Conservation (phyloP, 2,329 filamentous ascomycete species). For the Alternaria novae-zelandiae region DNA sequence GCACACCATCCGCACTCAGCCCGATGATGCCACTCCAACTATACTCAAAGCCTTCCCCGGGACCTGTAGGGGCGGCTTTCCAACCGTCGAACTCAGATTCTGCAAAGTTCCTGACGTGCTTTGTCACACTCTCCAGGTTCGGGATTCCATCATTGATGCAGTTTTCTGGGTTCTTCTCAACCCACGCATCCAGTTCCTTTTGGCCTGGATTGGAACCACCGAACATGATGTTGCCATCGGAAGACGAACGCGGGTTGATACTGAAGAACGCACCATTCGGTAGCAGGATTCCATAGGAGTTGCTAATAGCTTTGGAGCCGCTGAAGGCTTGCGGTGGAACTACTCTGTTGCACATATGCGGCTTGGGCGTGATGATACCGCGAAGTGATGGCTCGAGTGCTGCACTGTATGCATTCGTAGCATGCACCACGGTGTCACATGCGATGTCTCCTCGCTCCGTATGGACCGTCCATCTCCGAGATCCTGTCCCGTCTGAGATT, state of each 20-base stretch:
- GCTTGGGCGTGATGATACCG: conserved; percentile 35
- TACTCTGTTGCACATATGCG: conserved; percentile 37
- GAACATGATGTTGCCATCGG: conserved; percentile 43
- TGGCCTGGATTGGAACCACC: conserved; percentile 44
- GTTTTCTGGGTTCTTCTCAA: conserved; percentile 35
- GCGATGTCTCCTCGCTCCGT: conserved; percentile 27
- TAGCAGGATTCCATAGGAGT: conserved; percentile 43
- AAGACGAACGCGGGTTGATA: conserved; percentile 41
- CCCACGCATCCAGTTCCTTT: conserved; percentile 36
- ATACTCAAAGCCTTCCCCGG: conserved; percentile 39
- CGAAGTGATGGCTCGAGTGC: conserved; percentile 28
- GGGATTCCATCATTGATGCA: conserved; percentile 40
- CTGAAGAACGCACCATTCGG: conserved; percentile 37
- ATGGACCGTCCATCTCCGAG: conserved; percentile 23
- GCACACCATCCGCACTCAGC: conserved; percentile 33
- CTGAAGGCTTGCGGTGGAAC: conserved; percentile 26
- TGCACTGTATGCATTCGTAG: conserved; percentile 35
- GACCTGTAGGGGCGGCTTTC: conserved; percentile 29
- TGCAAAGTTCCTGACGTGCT: conserved; percentile 32
- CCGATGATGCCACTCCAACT: conserved; percentile 40
- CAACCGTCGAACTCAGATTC: conserved; percentile 34
- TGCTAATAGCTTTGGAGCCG: conserved; percentile 28
- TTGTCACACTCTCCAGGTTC: conserved; percentile 31
- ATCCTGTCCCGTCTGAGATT: conserved; percentile 3
- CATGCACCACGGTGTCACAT: conserved; percentile 30